Base-by-base conservation (phyloP, 768 basidiomycete genomes). In the Peribolospora baueri region DNA sequence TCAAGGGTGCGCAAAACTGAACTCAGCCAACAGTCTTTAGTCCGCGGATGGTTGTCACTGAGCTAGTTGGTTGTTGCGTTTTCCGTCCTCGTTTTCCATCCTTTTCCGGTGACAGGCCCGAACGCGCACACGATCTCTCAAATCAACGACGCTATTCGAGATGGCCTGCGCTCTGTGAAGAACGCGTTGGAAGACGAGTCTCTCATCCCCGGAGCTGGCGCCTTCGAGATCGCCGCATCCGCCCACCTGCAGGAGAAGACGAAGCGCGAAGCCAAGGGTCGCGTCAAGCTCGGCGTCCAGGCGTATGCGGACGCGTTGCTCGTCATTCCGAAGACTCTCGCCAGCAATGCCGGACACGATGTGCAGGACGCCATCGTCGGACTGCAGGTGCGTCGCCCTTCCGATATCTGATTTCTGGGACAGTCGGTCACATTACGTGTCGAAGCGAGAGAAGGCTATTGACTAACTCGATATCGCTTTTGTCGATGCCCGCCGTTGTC, bases 141-240 rank as follows among this genome's bases (percentile, higher is more conserved):
- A 70, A 90, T 93, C 59, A 83, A 88, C 70, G 93, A 98, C 67
- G 93, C 90, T n/a, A 75, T 98, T 53, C 81, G 93, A 40, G 93
- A 98, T 67, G 93, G 93, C 37, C 74, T 97, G 50, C 80, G 93
- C 53, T 81, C 87, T 3, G 88, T 95, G 49, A 97, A 97, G 73
- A 98, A 98, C 65, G 84, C 84, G 36, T 72, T 97, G 54, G 93
- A 97, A 66, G 93, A 98, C 64, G 76, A 79, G 51, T 71, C 74
- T 42, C 72, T 97, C 55, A 74, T 97, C 55, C 90, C 93, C 25
- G 93, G 93, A n/a, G 93, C 87, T 0, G 93, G 91, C 46, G 91
- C 93, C 6, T 98, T 97, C 66, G 93, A 97, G 68, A 76, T 97
- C 8, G 80, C 90, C 40, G 90, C 86, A 64, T 79, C 87, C 5